phyloP scores from a whole-genome alignment of 257 asterid genomes.

The Nicotiana tomentosiformis region DNA sequence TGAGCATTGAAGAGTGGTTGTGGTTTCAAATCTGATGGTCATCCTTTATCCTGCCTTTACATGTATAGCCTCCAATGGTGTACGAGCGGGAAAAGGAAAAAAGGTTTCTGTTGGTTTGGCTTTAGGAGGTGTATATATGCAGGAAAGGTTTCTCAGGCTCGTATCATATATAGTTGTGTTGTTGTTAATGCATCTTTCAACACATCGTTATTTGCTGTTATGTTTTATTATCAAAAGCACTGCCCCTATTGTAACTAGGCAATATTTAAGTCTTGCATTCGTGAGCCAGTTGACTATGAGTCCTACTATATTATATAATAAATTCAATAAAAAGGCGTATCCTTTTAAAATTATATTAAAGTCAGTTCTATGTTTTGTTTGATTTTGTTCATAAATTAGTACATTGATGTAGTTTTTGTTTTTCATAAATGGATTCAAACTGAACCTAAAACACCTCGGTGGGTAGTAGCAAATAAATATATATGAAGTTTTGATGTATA shows the following conservation, averaged over 20 bases:
- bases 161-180: background rate
- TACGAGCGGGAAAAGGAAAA: background rate
- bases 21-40: background rate
- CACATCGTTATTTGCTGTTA: background rate
- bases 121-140: background rate
- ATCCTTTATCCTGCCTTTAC: background rate
- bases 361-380: background rate
- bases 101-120: background rate
- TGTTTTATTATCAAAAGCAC: background rate
- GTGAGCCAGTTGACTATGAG: background rate
- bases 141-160: background rate
- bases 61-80: background rate
- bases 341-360: background rate
- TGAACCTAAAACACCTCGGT: background rate
- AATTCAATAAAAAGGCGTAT: background rate
- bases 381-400: background rate
- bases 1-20: background rate
- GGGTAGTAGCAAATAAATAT: background rate
- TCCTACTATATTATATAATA: background rate
- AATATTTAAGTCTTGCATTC: background rate
- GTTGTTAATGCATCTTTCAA: background rate
- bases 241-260: background rate
- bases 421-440: background rate
- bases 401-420: background rate
- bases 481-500: background rate